Base-by-base conservation (phyloP, 139 green algal genomes). In the Diplosphaera chodatii region DNA sequence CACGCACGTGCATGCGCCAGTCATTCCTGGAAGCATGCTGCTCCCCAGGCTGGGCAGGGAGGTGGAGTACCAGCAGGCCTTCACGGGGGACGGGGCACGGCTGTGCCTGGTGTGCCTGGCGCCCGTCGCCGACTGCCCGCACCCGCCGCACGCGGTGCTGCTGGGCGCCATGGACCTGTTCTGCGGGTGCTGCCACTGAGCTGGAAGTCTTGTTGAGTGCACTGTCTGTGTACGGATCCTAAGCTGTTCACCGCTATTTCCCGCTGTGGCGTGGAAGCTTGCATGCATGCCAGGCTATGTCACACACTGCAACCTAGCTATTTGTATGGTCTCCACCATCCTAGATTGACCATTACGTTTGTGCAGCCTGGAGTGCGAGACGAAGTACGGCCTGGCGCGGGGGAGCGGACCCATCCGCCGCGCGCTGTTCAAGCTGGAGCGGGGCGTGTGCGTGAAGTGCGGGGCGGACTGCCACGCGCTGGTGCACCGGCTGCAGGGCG, bases 381-480 rank as follows among this genome's bases (percentile, higher is more conserved):
- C 27, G 15, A 40, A 59, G 15, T 91, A 83, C 67, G 84, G 71
- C 32, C 65, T 91, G 28, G 86, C 85, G 70, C 78, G 66, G 33
- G 80, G 73, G 56, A 66, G 68, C n/a, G 80, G 75, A n/a, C 78
- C 76, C 37, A 81, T 90, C 48, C 81, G 91, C 18, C 80, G 88
- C 1, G 80, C 80, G 18, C 73, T 96, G 66, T 87, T 87, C 40
- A 71, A 73, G 34, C 78, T 91, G 28, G 90, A 95, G 83, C 87
- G 84, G 1, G 90, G 90, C 41, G 77, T 91, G 32, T 95, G 90
- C 67, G 55, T 76, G 31, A 66, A 69, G 40, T 96, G 91, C 75
- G 30, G 69, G 0, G 72, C 93, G 22, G 88, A 96, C 81, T 91
- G 87, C 76, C 74, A 83, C 41, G 74, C 63, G 1, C 77, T 96